phyloP scores from a whole-genome alignment of 2,329 filamentous ascomycete genomes.

The Clarireedia sp. region DNA sequence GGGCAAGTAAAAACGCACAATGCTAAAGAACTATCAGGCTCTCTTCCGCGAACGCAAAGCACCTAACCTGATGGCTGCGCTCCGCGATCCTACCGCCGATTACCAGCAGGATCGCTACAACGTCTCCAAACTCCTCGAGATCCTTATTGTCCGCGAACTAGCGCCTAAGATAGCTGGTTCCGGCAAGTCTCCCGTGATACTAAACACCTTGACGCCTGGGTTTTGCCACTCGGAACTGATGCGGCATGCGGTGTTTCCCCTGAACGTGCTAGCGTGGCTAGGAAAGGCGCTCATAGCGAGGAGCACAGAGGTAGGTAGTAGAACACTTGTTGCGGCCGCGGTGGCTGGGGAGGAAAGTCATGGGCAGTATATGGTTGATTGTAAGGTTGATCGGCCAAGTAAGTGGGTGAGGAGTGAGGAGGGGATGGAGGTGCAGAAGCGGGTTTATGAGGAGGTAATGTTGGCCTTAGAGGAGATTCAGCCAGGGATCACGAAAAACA shows the following conservation, averaged over 20 bases:
- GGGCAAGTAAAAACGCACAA: neutral
- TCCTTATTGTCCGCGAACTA: constrained; percentile 27
- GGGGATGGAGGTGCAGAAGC: constrained; percentile 31
- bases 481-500: constrained; percentile 29
- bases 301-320: constrained; percentile 30
- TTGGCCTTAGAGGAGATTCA: constrained; percentile 36
- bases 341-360: constrained; percentile 26
- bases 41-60: constrained; percentile 21
- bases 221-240: constrained; percentile 30
- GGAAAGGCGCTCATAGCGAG: constrained; percentile 24
- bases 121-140: constrained; percentile 31
- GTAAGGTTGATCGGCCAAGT: constrained; percentile 25
- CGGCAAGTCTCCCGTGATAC: constrained; percentile 24
- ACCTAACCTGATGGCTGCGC: constrained; percentile 16
- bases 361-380: constrained; percentile 26
- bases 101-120: constrained; percentile 28
- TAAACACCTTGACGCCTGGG: constrained; percentile 31
- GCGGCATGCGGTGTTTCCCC: constrained; percentile 24
- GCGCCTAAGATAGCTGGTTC: constrained; percentile 22
- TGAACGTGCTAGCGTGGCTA: constrained; percentile 20
- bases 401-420: constrained; percentile 32
- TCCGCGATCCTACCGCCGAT: constrained; percentile 12
- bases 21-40: constrained; percentile 14
- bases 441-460: constrained; percentile 37
- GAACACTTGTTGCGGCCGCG: constrained; percentile 29